These are phyloP conservation scores for Tilletia indica DNA, from an alignment of 1,284 basidiomycete genomes.

Conservation along the genomic window DNA sequence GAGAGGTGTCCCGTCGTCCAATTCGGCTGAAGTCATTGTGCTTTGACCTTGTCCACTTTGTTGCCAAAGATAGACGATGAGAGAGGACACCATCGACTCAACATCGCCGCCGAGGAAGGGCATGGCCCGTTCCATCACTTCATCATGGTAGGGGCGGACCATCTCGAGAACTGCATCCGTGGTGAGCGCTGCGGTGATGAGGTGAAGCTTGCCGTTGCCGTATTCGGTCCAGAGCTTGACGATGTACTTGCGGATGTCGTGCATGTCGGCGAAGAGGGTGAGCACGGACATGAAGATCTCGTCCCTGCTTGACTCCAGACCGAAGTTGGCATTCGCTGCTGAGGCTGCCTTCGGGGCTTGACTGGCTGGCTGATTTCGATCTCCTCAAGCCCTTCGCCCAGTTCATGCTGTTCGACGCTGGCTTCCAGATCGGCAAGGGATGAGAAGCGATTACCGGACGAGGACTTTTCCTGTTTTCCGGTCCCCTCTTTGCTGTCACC, in stretches of 20 bases:
- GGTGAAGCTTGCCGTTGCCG: background rate
- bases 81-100: too few relatives aligned
- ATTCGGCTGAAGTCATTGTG: too few relatives aligned
- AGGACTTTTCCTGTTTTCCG: background rate
- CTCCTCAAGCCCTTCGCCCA: background rate
- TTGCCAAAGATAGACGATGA: too few relatives aligned
- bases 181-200: background rate
- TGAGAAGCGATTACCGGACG: constrained; percentile 3
- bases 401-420: background rate
- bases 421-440: background rate
- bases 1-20: too few relatives aligned
- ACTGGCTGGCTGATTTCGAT: background rate
- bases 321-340: background rate
- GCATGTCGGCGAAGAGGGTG: constrained; percentile 5
- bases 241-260: constrained; percentile 1
- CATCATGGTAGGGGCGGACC: background rate
- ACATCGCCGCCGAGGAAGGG: background rate
- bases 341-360: background rate
- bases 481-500: background rate
- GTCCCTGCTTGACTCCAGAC: background rate
- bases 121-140: constrained; percentile 4
- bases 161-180: constrained; percentile 2
- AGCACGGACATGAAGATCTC: background rate
- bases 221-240: constrained; percentile 1
- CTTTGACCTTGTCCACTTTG: too few relatives aligned